phyloP scores from a whole-genome alignment of 345 rosid genomes.

The Salix exigua region DNA sequence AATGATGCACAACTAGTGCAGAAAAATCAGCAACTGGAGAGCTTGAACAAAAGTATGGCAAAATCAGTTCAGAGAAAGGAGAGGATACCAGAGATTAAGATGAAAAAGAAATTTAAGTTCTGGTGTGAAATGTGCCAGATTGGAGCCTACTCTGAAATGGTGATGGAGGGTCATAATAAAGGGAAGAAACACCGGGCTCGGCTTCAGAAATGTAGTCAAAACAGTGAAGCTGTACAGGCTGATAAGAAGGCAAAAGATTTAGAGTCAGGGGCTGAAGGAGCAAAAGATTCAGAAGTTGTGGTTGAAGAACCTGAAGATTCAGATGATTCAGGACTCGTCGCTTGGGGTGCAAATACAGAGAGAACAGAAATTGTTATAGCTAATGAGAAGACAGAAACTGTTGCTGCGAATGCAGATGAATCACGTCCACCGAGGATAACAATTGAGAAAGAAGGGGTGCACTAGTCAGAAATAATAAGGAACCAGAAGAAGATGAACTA shows the following conservation, averaged over 20 bases:
- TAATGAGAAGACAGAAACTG: constrained; percentile 2
- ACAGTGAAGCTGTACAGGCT: neutral
- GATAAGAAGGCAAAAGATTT: neutral
- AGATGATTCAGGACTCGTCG: too few species aligned
- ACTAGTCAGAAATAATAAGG: neutral
- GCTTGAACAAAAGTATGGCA: neutral
- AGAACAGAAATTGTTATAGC: neutral
- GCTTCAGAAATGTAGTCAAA: constrained; percentile 18
- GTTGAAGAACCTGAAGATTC: neutral
- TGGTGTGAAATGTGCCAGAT: constrained; percentile 56
- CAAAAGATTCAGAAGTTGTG: neutral
- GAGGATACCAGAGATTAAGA: constrained; percentile 8
- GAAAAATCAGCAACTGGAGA: neutral
- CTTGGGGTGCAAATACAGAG: neutral
- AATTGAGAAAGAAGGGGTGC: too few species aligned
- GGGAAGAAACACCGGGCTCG: constrained; percentile 52
- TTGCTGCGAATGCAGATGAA: neutral
- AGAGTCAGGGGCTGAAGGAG: neutral
- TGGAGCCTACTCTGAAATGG: constrained; percentile 24
- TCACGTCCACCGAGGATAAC: neutral
- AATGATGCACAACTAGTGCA: neutral
- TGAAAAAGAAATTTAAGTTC: constrained; percentile 23
- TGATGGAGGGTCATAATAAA: constrained; percentile 42
- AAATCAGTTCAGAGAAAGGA: neutral
- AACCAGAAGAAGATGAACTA: too few species aligned